Base-by-base conservation (phyloP, 176 grass and related monocot genomes). In the Leersia perrieri region DNA sequence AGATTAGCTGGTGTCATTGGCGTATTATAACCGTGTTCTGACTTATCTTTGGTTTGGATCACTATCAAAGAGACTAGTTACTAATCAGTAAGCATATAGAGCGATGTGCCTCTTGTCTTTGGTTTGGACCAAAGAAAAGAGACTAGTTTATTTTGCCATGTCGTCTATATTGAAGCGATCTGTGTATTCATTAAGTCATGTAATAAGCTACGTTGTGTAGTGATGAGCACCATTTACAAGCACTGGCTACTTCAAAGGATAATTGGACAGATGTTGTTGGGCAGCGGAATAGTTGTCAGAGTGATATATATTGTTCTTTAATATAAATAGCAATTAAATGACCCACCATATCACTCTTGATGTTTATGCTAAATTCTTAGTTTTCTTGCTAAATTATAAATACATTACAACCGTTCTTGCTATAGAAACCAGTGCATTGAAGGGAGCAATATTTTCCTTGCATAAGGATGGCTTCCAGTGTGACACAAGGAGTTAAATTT, bases 271-370 rank as follows among this genome's bases (percentile, higher is more conserved):
- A n/a, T 61, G 28, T 5, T 45, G 15, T 28, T 0, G 22, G 77
- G 44, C 22, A 33, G 13, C 33, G 36, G 22, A 45, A 70, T 16
- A 68, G 20, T 70, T 84, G n/a, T n/a, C n/a, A 69, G 13, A 47
- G 60, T 68, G 35, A 60, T 28, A 47, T 62, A 60, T 76, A 15
- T 55, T 33, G 23, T 79, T 63, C 32, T 68, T 79, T 12, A 79
- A 79, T 79, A 35, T 64, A 53, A 79, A 33, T n/a, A 68, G n/a
- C 31, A 53, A 68, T 4, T 22, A 60, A 69, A 70, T 70, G 15
- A 14, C 57, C 3, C 16, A 36, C 33, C 60, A 42, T 13, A 84
- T 42, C 60, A 5, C 23, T 72, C 20, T 72, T 23, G 16, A 45
- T 42, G n/a, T n/a, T n/a, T n/a, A 2, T 13, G 7, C 1, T 7